phyloP scores from a whole-genome alignment of 768 basidiomycete genomes.

The Dentipellis sp. region DNA sequence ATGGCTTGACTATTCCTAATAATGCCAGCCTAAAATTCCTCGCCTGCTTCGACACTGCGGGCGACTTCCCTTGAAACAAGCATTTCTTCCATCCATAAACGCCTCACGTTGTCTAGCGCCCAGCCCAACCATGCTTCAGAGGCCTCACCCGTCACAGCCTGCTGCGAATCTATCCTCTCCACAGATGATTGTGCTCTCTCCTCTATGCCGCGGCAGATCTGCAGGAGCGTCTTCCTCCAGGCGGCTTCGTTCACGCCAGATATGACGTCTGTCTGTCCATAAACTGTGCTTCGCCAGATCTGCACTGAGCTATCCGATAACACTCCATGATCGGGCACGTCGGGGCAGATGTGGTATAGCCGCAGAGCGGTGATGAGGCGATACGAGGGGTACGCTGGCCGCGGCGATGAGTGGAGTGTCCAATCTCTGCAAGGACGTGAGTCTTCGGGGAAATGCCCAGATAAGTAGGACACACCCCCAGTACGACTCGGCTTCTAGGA shows the following conservation, averaged over 20 bases:
- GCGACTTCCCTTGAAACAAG: slow-evolving; percentile 40
- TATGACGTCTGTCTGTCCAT: slow-evolving; percentile 17
- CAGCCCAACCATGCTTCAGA: slow-evolving; percentile 23
- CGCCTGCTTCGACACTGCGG: slow-evolving; percentile 34
- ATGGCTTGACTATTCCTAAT: too few species aligned
- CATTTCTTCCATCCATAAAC: slow-evolving; percentile 55
- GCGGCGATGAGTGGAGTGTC: slow-evolving; percentile 57
- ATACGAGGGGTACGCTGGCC: slow-evolving; percentile 70
- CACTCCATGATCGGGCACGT: slow-evolving; percentile 12
- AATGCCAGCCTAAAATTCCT: slow-evolving; percentile 36
- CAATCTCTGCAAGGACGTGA: slow-evolving; percentile 50
- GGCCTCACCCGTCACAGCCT: slow-evolving; percentile 18
- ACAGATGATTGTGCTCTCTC: slow-evolving; percentile 38
- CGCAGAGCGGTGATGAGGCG: slow-evolving; percentile 66
- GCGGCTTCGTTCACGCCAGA: slow-evolving; percentile 21
- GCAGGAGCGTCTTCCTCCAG: slow-evolving; percentile 23
- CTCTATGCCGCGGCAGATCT: slow-evolving; percentile 36
- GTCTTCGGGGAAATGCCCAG: background rate
- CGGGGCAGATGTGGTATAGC: slow-evolving; percentile 39
- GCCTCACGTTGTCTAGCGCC: slow-evolving; percentile 31
- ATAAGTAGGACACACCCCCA: slow-evolving; percentile 55
- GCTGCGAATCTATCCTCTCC: slow-evolving; percentile 28
- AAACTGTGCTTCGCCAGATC: slow-evolving; percentile 46
- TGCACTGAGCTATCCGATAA: slow-evolving; percentile 23
- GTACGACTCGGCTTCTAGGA: slow-evolving; percentile 59